phyloP scores from a whole-genome alignment of 306 rosid species.

The Lupinus albus region DNA sequence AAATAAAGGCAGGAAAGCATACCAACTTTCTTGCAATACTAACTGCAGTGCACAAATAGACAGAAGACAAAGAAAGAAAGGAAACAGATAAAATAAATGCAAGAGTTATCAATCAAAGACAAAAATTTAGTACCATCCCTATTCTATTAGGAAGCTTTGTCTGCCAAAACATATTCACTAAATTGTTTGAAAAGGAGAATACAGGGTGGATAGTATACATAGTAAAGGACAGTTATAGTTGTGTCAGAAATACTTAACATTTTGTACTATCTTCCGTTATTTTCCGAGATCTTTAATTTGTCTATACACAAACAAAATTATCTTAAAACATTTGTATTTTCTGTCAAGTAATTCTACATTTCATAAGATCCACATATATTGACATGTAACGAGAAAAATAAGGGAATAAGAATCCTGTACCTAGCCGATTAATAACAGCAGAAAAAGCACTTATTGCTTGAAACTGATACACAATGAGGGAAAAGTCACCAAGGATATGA shows the following conservation, averaged over 20 bases:
- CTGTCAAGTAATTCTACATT: neutral
- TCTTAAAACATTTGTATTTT: too few species aligned
- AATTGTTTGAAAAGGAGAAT: neutral
- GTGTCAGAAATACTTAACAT: too few species aligned
- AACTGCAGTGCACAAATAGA: neutral
- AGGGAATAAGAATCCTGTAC: constrained; percentile 48
- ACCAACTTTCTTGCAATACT: constrained; percentile 22
- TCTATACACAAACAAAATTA: neutral
- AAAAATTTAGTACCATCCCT: neutral
- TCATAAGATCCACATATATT: constrained; percentile 12
- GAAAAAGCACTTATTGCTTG: constrained; percentile 95
- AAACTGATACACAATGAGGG: constrained; percentile 89
- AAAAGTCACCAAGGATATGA: constrained; percentile 91
- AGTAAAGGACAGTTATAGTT: too few species aligned
- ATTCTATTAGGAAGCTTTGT: neutral
- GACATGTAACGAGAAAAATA: constrained; percentile 27
- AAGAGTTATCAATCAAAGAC: neutral
- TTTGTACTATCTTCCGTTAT: too few species aligned
- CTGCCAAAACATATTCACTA: too few species aligned
- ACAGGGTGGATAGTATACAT: neutral
- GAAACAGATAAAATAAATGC: neutral
- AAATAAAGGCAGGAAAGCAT: neutral
- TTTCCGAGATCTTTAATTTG: too few species aligned
- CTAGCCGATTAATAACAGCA: constrained; percentile 93
- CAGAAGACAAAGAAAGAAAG: neutral